Evolutionary conservation across 257 asterid genomes (phyloP).

Genomic region (Solanum dulcamara): DNA sequence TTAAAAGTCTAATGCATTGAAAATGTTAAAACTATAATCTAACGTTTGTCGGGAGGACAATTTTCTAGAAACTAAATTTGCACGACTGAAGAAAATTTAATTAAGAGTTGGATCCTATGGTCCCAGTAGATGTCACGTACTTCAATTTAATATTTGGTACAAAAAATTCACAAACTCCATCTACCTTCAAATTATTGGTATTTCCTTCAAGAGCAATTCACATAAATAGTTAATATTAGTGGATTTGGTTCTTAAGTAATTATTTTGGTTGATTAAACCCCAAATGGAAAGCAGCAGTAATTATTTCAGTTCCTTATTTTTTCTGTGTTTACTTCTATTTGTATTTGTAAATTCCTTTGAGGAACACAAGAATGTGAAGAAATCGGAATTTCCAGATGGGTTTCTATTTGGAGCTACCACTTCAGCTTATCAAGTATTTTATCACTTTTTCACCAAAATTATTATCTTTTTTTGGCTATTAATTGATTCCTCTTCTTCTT

Average conservation of each 20-base stretch:
- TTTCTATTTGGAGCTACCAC: constrained; percentile 70
- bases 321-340: background rate
- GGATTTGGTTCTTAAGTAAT: background rate
- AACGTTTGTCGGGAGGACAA: background rate
- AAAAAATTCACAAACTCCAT: background rate
- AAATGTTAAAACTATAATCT: no score
- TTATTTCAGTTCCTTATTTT: background rate
- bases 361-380: constrained; percentile 7
- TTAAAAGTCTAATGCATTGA: no score
- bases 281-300: background rate
- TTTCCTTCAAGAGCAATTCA: background rate
- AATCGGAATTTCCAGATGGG: constrained; percentile 53
- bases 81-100: background rate
- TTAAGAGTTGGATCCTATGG: background rate
- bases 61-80: no score
- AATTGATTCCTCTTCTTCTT: background rate
- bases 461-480: background rate
- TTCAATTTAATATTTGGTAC: background rate
- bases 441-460: background rate
- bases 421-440: constrained; percentile 56
- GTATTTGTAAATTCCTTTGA: constrained; percentile 3
- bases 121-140: background rate
- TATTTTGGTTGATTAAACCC: background rate
- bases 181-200: background rate
- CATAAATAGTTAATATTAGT: background rate